Evolutionary conservation across 257 asterid species (phyloP), one percentile per base, ranked within the genome.

Genomic region (Gentiana straminea): DNA sequence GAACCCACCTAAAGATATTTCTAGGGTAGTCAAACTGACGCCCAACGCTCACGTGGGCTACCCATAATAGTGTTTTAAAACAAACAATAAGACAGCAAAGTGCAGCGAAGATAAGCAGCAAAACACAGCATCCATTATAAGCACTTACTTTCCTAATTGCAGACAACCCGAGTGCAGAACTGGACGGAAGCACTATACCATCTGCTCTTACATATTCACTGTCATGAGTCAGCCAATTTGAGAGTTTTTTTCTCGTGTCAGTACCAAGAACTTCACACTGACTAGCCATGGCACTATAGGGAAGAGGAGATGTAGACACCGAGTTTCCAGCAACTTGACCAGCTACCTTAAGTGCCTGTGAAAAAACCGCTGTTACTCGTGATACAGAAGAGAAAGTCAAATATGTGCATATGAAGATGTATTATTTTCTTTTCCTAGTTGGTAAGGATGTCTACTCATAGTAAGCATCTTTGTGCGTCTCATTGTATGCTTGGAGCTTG

Each of bases 271-370:
- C 74, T 63, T 92, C 97, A 7, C 99, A 92, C 67, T 92, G 97
- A 65, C 81, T 81, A 57, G 95, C 77, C 83, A 92, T 85, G 47
- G 94, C 48, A 57, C 86, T 83, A 71, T 83, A 92, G 10, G 97
- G 97, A 64, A 88, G 94, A 13, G 97, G 99, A 33, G 95, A 88
- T 13, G 99, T 85, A 51, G 97, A 92, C 36, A 92, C 72, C 5
- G 85, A 72, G 51, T 97, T 65, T 62, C 98, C 97, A n/a, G 97
- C 99, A 38, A 92, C 99, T 70, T 92, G 97, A 51, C 99, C 92
- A 44, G 99, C 99, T 60, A 92, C 99, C 75, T 88, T 94, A 9
- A 88, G 90, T 33, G 99, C 99, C 97, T 92, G 81, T 70, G 68
- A 76, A 57, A 48, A 58, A 68, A 55, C 4, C 43, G 13, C 24